These are phyloP conservation scores for Sclerotinia nivalis DNA, from an alignment of 2,329 filamentous ascomycete species.

Conservation along the genomic window DNA sequence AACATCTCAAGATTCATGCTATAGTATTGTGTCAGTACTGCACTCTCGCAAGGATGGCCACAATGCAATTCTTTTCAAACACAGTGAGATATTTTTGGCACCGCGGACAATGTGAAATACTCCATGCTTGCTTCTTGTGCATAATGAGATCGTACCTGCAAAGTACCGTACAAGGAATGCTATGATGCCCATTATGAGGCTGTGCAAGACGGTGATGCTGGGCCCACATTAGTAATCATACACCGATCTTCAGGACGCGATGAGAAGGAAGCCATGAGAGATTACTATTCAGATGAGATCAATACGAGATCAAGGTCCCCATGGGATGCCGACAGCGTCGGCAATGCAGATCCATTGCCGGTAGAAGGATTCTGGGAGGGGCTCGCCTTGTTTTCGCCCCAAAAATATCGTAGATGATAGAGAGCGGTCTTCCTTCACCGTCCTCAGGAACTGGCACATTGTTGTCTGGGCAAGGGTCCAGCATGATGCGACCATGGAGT, in stretches of 20 bases:
- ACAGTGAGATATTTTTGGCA: not conserved
- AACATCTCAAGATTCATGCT: not conserved
- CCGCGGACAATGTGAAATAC: not conserved
- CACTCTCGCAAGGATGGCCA: not conserved
- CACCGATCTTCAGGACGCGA: not conserved
- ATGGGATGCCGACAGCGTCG: slow-evolving; percentile 6
- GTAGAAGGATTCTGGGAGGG: not conserved
- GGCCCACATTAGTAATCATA: slow-evolving; percentile 1
- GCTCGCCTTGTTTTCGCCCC: not conserved
- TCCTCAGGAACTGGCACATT: not conserved
- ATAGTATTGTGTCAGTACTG: not conserved
- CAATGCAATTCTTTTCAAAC: not conserved
- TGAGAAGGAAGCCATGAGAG: not conserved
- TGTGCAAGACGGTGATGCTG: not conserved
- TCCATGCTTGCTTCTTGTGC: slow-evolving; percentile 1
- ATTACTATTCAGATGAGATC: not conserved
- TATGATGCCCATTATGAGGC: slow-evolving; percentile 5
- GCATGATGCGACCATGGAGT: not conserved
- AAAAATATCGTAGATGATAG: slow-evolving; percentile 2
- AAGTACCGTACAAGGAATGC: not conserved
- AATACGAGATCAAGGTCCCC: slow-evolving; percentile 17
- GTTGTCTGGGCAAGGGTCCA: not conserved
- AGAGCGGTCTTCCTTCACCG: not conserved
- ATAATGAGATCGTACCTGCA: not conserved
- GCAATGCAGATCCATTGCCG: slow-evolving; percentile 2